Base-by-base conservation (phyloP, 2,329 filamentous ascomycete genomes). In the Diaporthe humulicola region DNA sequence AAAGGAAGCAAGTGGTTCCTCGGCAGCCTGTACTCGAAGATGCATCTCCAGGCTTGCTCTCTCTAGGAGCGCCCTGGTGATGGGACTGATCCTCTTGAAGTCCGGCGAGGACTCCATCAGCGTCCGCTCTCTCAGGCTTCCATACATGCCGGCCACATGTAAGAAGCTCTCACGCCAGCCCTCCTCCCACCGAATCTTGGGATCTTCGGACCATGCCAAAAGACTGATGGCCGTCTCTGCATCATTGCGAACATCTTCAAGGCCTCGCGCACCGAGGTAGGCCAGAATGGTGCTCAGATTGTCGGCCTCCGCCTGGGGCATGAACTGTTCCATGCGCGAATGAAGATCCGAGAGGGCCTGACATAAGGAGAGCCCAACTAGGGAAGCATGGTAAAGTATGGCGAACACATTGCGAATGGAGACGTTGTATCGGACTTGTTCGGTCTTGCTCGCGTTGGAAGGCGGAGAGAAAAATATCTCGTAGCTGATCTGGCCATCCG, bases 351-450 rank as follows among this genome's bases (percentile, higher is more conserved):
- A 85, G 7, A 94, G 83, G 48, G 92, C 91, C 77, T 93, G 90
- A 77, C 88, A 89, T 0, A 94, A 81, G 6, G 92, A 91, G 1
- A 90, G 79, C 0, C 93, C 93, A 3, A 94, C 92, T 0, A 94
- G 85, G 0, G 92, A 92, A 30, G 90, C 89, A 70, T 90, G 87
- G 78, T 90, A 92, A 2, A 94, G 81, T 45, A 94, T 82, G 0
- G 92, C 92, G 78, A 94, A 91, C 58, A 94, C 89, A 78, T 94
- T 94, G 28, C 93, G 89, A 0, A 92, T 92, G 0, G 92, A 92
- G 61, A 94, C 87, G 77, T 92, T 90, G 76, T 93, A 87, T 1
- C 90, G 86, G 1, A 88, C 85, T 71, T 87, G 88, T 56, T 87
- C 88, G 25, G 82, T 82, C 79, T 82, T 87, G 78, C 79, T 86